Base-by-base conservation (phyloP, 2,329 filamentous ascomycete species). In the Cercospora beticola region DNA sequence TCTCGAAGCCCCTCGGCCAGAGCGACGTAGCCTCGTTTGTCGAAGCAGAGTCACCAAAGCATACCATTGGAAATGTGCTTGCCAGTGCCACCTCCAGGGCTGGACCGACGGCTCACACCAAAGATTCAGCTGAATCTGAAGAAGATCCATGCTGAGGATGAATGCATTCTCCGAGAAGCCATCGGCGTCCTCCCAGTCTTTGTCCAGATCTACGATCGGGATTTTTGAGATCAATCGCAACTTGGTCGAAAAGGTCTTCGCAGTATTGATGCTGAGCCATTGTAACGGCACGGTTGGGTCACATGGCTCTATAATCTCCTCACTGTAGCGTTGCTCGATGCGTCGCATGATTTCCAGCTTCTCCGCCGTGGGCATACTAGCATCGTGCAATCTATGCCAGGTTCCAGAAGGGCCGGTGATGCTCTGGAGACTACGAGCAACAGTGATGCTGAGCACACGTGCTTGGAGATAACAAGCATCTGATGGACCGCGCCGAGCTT, bases 401-500 rank as follows among this genome's bases (percentile, higher is more conserved):
- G 72, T 75, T 4, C 72, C 70, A 49, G 67, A 70, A n/a, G 73
- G 71, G 31, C 72, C 72, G 9, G 66, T 66, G 12, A 69, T 66
- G n/a, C 70, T 70, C 49, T 72, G 72, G 7, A 74, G 64, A 46
- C 72, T 70, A 5, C 72, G 69, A 9, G 64, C 71, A 10, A 70
- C 73, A 10, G 68, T 69, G n/a, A 67, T 65, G 40, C 67, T 65
- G 65, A 69, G 68, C 6, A 70, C 72, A 40, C 72, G 67, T 23
- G 73, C 68, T 62, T 74, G 71, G 10, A 75, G 65, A 59, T 74
- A 77, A 10, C 75, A 59, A 65, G 78, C 76, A 63, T 80, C 78
- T 14, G 78, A 80, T 1, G 74, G 69, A 30, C 72, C 68, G 10
- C 66, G 65, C 2, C 70, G 65, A n/a, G 67, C 63, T 33, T 75